Conservation (phyloP, 306 rosid genomes). For the Dicorynia guianensis region DNA sequence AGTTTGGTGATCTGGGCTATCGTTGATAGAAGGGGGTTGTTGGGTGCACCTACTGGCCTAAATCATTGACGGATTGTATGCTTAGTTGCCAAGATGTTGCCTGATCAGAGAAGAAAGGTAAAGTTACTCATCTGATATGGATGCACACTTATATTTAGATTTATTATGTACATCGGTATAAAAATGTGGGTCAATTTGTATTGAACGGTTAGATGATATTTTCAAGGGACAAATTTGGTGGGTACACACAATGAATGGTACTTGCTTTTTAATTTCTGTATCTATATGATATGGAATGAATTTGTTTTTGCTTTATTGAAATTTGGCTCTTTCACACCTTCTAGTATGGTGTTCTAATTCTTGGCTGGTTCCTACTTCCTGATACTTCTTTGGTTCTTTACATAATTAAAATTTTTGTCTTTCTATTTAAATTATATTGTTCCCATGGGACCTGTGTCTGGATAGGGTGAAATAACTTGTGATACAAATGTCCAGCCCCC, state of each 20-base stretch:
- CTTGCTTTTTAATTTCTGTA: constrained; percentile 36
- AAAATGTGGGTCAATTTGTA: constrained; percentile 23
- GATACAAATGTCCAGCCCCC: constrained; percentile 21
- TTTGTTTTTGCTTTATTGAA: constrained; percentile 16
- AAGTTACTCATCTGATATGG: constrained; percentile 31
- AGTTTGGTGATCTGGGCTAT: constrained; percentile 60
- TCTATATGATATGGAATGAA: neutral
- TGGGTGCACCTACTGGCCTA: constrained; percentile 52
- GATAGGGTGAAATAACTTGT: constrained; percentile 24
- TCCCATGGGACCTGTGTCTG: constrained; percentile 20
- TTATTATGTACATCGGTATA: no score
- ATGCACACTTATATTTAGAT: neutral
- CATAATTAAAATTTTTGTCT: neutral
- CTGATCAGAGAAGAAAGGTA: constrained; percentile 96
- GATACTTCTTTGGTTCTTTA: neutral
- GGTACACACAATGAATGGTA: constrained; percentile 16
- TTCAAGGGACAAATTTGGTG: neutral
- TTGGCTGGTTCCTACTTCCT: constrained; percentile 33
- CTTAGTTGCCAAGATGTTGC: constrained; percentile 69
- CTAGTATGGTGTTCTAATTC: constrained; percentile 21
- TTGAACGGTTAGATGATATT: constrained; percentile 25
- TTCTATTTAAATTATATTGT: constrained; percentile 26
- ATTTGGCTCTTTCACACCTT: neutral
- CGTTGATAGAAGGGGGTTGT: constrained; percentile 48
- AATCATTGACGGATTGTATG: constrained; percentile 51